These are phyloP conservation scores for Acanthamoeba polyphaga DNA, from an alignment of 208 protist genomes.

Conservation along the genomic window DNA sequence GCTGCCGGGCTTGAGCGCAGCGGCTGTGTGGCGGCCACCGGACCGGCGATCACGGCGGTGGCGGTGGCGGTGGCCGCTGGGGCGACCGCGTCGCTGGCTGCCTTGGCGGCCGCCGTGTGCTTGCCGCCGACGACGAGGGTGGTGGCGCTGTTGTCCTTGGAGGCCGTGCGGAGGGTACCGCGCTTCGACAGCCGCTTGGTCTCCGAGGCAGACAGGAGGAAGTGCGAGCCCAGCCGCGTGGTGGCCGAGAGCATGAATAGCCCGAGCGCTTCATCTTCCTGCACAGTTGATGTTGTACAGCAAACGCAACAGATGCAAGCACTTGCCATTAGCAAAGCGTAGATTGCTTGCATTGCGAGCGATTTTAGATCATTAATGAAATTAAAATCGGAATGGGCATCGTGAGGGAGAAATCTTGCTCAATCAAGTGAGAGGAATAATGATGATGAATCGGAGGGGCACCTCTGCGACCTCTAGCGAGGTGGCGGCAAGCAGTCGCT, in stretches of 20 bases:
- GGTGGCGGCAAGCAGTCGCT: neutral
- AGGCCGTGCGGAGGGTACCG: constrained; percentile 20
- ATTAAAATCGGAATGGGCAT: neutral
- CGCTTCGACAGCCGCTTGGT: constrained; percentile 48
- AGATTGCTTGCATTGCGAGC: neutral
- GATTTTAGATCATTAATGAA: neutral
- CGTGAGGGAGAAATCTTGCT: neutral
- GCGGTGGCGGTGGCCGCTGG: neutral
- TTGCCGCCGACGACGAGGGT: neutral
- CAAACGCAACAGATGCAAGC: neutral
- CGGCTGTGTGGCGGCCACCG: neutral
- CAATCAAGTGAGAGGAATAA: neutral
- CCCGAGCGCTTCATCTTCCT: constrained; percentile 37
- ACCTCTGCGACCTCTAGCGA: neutral
- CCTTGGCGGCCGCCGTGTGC: neutral
- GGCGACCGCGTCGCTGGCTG: neutral
- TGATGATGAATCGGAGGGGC: neutral
- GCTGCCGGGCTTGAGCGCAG: neutral
- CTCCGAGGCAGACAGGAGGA: constrained; percentile 37
- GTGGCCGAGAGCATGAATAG: constrained; percentile 34
- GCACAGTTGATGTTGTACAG: neutral
- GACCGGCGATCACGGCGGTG: neutral
- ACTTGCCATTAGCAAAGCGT: neutral
- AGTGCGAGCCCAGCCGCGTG: neutral
- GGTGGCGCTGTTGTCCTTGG: neutral